These are phyloP conservation scores for Dictyostelium brefeldianum DNA, from an alignment of 78 protist genomes.

Conservation along the genomic window DNA sequence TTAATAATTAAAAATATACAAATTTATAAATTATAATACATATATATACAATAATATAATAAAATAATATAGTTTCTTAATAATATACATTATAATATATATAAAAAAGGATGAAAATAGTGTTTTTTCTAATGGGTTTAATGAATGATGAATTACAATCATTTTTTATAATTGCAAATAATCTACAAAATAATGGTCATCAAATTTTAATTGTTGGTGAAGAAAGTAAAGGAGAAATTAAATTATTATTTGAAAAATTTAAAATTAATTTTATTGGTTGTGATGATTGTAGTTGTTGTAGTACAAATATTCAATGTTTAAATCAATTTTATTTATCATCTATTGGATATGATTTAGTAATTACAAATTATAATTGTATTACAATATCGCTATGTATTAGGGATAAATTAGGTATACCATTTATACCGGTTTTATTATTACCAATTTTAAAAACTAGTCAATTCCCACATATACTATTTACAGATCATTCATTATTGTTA, in stretches of 20 bases:
- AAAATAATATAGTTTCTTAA: too few relatives aligned
- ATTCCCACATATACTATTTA: neutral
- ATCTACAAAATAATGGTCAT: constrained; percentile 2
- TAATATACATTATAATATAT: too few relatives aligned
- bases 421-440: neutral
- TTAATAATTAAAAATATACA: too few relatives aligned
- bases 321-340: constrained; percentile 21
- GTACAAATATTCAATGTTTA: neutral
- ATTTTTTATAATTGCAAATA: neutral
- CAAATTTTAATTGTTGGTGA: neutral
- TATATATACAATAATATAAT: too few relatives aligned
- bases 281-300: too few relatives aligned
- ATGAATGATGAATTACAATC: neutral
- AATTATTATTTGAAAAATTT: too few relatives aligned
- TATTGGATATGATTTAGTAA: constrained; percentile 11
- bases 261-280: too few relatives aligned
- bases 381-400: neutral
- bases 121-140: neutral
- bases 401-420: constrained; percentile 33
- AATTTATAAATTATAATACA: too few relatives aligned
- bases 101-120: neutral
- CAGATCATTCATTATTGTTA: neutral
- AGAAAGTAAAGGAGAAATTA: neutral
- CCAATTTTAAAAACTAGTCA: constrained; percentile 6
- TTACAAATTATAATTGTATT: neutral